Percentiles rank a stretch among this genome's conserved stretches.
Evolutionary conservation across 495 filamentous ascomycete species (phyloP).

Genomic region (Aspergillus haitiensis): DNA sequence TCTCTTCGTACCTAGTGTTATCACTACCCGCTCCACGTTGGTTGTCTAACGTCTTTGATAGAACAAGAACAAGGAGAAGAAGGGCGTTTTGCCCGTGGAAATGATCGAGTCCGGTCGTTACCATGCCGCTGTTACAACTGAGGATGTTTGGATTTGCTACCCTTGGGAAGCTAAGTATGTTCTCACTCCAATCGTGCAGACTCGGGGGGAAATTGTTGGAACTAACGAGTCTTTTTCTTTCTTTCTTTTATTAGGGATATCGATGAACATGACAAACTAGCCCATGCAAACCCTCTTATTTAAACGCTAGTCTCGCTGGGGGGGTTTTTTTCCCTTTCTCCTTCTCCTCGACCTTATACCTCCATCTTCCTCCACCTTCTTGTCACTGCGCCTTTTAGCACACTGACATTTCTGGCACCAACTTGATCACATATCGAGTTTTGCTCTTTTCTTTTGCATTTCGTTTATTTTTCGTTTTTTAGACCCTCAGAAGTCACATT

Average conservation of each 20-base stretch:
- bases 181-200: not conserved
- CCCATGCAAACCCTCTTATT: conserved; percentile 51
- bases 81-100: conserved; percentile 77
- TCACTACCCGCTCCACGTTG: conserved; percentile 5
- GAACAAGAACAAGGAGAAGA: conserved; percentile 97
- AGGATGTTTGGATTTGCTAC: conserved; percentile 97
- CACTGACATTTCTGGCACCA: not conserved
- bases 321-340: not conserved
- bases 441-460: conserved; percentile 15
- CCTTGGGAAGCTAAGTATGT: conserved; percentile 93
- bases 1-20: not conserved
- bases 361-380: not conserved
- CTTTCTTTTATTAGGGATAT: conserved; percentile 61
- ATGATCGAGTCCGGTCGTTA: conserved; percentile 78
- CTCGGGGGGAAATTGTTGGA: not conserved
- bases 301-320: conserved; percentile 18
- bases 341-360: not conserved
- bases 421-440: conserved; percentile 3
- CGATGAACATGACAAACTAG: conserved; percentile 82
- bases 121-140: conserved; percentile 80
- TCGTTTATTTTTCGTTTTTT: conserved; percentile 9
- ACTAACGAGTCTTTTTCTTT: conserved; percentile 19
- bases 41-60: conserved; percentile 32
- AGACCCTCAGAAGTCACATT: conserved; percentile 9
- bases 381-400: not conserved